Evolutionary conservation across 2,329 filamentous ascomycete genomes (phyloP).

Genomic region (Orbilia quercus): DNA sequence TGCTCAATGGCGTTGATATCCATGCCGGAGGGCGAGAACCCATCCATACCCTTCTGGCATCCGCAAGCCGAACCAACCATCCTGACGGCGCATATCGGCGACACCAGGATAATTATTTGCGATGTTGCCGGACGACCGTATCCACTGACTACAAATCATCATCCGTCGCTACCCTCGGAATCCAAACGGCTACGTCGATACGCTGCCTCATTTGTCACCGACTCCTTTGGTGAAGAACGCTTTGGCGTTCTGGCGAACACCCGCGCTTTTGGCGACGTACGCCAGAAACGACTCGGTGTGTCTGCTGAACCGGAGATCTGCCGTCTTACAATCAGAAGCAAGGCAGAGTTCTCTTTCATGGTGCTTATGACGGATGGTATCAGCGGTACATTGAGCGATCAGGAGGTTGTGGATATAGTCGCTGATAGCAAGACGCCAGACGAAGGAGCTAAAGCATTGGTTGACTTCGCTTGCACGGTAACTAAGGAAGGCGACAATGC

Average conservation of each 20-base stretch:
- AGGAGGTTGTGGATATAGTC: slow-evolving; percentile 94
- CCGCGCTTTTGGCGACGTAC: slow-evolving; percentile 91
- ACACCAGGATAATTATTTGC: slow-evolving; percentile 90
- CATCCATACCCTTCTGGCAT: slow-evolving; percentile 82
- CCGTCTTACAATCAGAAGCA: slow-evolving; percentile 76
- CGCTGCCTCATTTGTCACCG: slow-evolving; percentile 86
- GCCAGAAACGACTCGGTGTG: slow-evolving; percentile 89
- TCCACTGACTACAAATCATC: slow-evolving; percentile 89
- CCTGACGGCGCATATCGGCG: slow-evolving; percentile 88
- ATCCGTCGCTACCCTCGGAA: slow-evolving; percentile 87
- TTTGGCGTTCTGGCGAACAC: slow-evolving; percentile 94
- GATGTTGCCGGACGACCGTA: slow-evolving; percentile 84
- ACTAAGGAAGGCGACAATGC: slow-evolving; percentile 74
- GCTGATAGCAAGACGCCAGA: slow-evolving; percentile 94
- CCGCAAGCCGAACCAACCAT: slow-evolving; percentile 85
- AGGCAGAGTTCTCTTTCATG: slow-evolving; percentile 88
- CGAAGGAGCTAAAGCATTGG: slow-evolving; percentile 80
- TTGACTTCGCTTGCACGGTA: slow-evolving; percentile 89
- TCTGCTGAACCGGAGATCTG: slow-evolving; percentile 91
- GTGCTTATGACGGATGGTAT: slow-evolving; percentile 91
- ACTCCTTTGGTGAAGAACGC: slow-evolving; percentile 96
- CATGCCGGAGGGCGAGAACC: slow-evolving; percentile 79
- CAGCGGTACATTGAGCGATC: slow-evolving; percentile 84
- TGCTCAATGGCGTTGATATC: slow-evolving; percentile 90
- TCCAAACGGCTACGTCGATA: slow-evolving; percentile 84